phyloP scores from a whole-genome alignment of 495 filamentous ascomycete species.

The Tuber aestivum region DNA sequence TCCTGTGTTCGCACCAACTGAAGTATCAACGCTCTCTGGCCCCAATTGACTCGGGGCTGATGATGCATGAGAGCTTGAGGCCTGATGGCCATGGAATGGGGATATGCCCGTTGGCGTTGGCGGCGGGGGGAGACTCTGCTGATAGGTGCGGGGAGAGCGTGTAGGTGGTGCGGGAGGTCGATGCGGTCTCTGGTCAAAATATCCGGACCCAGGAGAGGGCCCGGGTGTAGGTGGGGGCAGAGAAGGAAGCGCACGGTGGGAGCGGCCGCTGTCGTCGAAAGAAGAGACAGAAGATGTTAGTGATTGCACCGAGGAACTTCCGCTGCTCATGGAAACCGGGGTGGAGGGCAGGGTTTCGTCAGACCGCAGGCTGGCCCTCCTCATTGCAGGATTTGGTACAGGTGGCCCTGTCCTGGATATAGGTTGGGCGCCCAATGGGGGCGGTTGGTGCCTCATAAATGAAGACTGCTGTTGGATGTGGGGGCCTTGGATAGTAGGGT shows the following conservation, averaged over 20 bases:
- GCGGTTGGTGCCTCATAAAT: conserved; percentile 39
- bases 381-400: conserved; percentile 26
- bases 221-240: conserved; percentile 33
- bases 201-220: conserved; percentile 26
- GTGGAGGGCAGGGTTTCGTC: conserved; percentile 25
- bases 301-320: conserved; percentile 30
- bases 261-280: conserved; percentile 34
- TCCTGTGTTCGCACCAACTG: conserved; percentile 13
- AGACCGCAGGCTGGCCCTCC: conserved; percentile 25
- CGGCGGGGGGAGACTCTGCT: conserved; percentile 32
- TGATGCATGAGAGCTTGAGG: conserved; percentile 23
- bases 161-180: conserved; percentile 29
- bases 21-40: conserved; percentile 18
- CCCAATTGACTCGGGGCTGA: conserved; percentile 22
- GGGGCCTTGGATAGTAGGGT: conserved; percentile 36
- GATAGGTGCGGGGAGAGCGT: conserved; percentile 30
- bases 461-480: conserved; percentile 43
- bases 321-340: conserved; percentile 35
- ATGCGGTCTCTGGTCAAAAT: conserved; percentile 41
- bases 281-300: conserved; percentile 23
- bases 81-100: conserved; percentile 28
- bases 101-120: conserved; percentile 31
- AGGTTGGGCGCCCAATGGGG: conserved; percentile 24
- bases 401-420: conserved; percentile 27
- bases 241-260: conserved; percentile 35